Evolutionary conservation across 257 asterid species (phyloP).

Genomic region (Solanum pinnatisectum): DNA sequence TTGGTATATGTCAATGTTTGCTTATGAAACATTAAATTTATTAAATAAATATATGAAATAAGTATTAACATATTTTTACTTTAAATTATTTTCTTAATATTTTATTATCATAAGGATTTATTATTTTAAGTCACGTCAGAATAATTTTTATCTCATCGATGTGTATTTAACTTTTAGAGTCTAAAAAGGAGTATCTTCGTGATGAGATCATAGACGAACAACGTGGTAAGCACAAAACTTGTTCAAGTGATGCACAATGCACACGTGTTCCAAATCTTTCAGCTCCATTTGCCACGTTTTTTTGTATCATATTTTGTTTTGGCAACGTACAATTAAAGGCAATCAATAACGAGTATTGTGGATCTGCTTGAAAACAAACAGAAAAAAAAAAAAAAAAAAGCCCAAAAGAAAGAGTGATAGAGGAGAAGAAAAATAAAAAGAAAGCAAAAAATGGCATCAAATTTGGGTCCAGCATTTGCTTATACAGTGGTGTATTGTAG

Average conservation of each 20-base stretch:
- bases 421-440: neutral
- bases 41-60: neutral
- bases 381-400: neutral
- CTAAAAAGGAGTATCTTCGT: neutral
- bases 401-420: neutral
- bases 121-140: neutral
- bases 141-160: neutral
- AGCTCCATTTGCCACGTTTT: neutral
- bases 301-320: neutral
- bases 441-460: slow-evolving; percentile 28
- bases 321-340: neutral
- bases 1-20: neutral
- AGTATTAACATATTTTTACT: neutral
- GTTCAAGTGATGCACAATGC: neutral
- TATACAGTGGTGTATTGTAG: slow-evolving; percentile 66
- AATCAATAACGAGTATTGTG: neutral
- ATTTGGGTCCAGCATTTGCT: slow-evolving; percentile 40
- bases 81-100: neutral
- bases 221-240: neutral
- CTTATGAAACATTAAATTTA: neutral
- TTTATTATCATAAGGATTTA: neutral
- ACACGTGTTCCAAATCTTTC: neutral
- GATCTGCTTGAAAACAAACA: neutral
- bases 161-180: neutral
- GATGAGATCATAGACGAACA: neutral